Base-by-base conservation (phyloP, 164 flowering plant species). In the Nymphaea thermarum region DNA sequence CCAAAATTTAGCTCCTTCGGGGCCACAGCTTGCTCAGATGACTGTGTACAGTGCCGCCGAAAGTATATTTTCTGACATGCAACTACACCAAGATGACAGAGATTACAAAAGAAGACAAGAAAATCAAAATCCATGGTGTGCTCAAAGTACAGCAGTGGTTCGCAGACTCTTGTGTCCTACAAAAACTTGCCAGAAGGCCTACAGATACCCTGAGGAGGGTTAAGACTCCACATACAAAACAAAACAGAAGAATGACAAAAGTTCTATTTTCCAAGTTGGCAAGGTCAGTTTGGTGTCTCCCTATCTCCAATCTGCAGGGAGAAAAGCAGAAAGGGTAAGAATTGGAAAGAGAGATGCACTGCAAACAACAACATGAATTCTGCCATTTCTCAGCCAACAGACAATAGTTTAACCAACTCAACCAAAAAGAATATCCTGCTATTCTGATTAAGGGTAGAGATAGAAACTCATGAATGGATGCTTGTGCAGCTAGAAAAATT, bases 261-360 rank as follows among this genome's bases (percentile, higher is more conserved):
- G 82, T 92, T 77, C 82, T 87, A 59, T 80, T 85, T 67, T 83
- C 86, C 76, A 87, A 63, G 64, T 67, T 77, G 60, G 77, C 77
- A 66, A 84, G 93, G 57, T 86, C 85, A 0, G 44, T 76, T 66
- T 42, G 60, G 42, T 86, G 72, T 77, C 82, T 85, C 66, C 83
- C 80, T 14, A 91, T 66, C 25, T 79, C 87, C 43, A 69, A 73
- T 73, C 96, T 91, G 91, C 60, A 42, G 16, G 55, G 55, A 47
- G 12, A 47, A 7, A 12, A 47, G 55, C 55, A 47, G 55, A 47
- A 44, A 63, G 7, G 16, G 6, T 4, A 61, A 1, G 6, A 55
- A 67, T 51, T 64, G 25, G 6, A 7, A 61, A 5, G 16, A n/a
- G 16, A 17, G 25, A 36, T 17, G 25, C n/a, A 61, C 41, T 55